A percentile compares a stretch with the other conserved stretches of the same genome.
These are phyloP conservation scores for Lyophyllum decastes DNA, from an alignment of 768 basidiomycete genomes.

Conservation along the genomic window DNA sequence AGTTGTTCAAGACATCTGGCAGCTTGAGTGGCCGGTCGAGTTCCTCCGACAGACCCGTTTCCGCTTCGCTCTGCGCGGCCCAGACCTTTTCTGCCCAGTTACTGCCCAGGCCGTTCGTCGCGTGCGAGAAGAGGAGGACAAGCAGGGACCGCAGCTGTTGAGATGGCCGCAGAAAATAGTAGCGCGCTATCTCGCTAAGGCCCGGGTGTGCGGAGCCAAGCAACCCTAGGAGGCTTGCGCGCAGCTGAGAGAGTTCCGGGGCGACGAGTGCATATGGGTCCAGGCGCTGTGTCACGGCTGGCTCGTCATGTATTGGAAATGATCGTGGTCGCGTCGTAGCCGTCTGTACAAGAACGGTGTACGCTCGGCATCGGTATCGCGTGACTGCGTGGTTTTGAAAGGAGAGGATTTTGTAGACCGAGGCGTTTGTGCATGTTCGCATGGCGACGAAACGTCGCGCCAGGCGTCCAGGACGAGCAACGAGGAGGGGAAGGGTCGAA, in stretches of 20 bases:
- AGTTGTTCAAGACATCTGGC: conserved; percentile 85
- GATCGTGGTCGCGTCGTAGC: conserved; percentile 27
- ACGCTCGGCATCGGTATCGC: conserved; percentile 25
- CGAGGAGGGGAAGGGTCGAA: background rate
- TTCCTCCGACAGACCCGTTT: conserved; percentile 51
- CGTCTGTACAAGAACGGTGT: conserved; percentile 44
- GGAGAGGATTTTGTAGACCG: background rate
- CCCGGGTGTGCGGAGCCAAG: conserved; percentile 89
- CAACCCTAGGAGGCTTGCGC: conserved; percentile 70
- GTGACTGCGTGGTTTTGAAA: background rate
- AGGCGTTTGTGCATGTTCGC: conserved; percentile 7
- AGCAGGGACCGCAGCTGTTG: conserved; percentile 90
- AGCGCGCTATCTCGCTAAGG: conserved; percentile 84
- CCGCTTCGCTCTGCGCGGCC: conserved; percentile 59
- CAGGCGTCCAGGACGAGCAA: conserved; percentile 7
- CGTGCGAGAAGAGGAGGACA: conserved; percentile 86
- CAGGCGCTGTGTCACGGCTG: conserved; percentile 28
- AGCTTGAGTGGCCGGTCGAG: conserved; percentile 81
- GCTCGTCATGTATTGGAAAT: conserved; percentile 28
- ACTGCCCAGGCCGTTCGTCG: conserved; percentile 86
- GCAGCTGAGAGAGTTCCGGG: conserved; percentile 71
- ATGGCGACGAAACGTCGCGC: conserved; percentile 11
- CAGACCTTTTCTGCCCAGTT: conserved; percentile 62
- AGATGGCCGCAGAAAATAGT: conserved; percentile 88
- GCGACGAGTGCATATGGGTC: conserved; percentile 76